Base-by-base conservation (phyloP, 2,329 filamentous ascomycete species). In the Talaromyces albobiverticillius region DNA sequence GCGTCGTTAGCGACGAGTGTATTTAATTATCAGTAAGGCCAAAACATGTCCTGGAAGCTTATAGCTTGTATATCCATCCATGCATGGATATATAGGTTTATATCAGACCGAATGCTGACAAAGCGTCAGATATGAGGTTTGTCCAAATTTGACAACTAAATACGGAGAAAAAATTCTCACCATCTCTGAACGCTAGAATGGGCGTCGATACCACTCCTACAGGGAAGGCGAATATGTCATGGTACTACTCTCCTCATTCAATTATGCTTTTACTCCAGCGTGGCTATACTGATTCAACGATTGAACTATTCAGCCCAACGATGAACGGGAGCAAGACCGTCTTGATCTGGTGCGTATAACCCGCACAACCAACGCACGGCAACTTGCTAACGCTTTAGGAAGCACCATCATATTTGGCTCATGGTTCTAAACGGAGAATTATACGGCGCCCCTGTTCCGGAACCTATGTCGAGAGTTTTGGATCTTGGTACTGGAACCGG, bases 401-500 rank as follows among this genome's bases (percentile, higher is more conserved):
- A 50, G 26, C 32, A 46, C 11, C 64, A 68, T 51, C 64, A 65
- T 31, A 62, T 63, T 47, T 62, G 56, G 26, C 43, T 42, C 18
- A 52, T 62, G 20, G 23, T 58, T 7, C 20, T 60, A 13, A 42
- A 48, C 10, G 59, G 54, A 26, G 51, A 51, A 32, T 51, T 63
- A 43, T 51, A 51, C 22, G 29, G 36, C 34, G 56, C 58, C 10
- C 56, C 57, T n/a, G 71, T 54, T 10, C 34, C 54, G 8, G 14
- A 32, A 4, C 26, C 29, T 26, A 46, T 47, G 13, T 31, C 26
- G 18, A 36, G 47, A 43, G 20, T 54, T 1, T 11, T 54, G n/a
- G 52, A 54, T 38, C 36, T 54, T 40, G 52, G 46, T 14, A 54
- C 52, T 3, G 52, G 52, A 7, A 54, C 52, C 8, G 52, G 52